Base-by-base conservation (phyloP, 805 yeast genomes). In the Maudiozyma pseudohumilis region DNA sequence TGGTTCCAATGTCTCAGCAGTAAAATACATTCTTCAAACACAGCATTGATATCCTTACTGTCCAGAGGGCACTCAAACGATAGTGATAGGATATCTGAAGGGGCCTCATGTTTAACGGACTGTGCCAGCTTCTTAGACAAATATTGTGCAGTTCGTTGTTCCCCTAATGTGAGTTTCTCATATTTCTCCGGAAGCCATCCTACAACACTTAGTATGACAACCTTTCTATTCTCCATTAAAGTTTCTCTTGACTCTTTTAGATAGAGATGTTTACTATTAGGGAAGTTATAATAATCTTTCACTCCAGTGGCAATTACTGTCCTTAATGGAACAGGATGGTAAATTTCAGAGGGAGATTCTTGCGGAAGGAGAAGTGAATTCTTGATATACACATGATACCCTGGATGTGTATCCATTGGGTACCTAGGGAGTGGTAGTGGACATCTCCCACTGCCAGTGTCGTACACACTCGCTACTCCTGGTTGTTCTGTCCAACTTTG, bases 1-100 rank as follows among this genome's bases (percentile, higher is more conserved):
- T 64, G 55, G 32, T 64, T 53, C 79, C 80, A 75, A 45, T 70
- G 69, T 17, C 53, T 56, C 32, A 75, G 50, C 13, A 75, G 57
- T 59, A 41, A 65, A 45, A 35, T 68, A 63, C 52, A 63, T 61
- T 60, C 72, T 59, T 57, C 69, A 59, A 47, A 62, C 44, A 60
- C 65, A 9, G 60, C 50, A 25, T 53, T 53, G 2, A 49, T 30
- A 5, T 47, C 42, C 32, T 50, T 52, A 13, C 48, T 40, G 34
- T 59, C 55, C 9, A 56, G 37, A 0, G 64, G 65, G 23, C 60
- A 54, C 40, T 62, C 63, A 12, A 64, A 42, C 1, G 68, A 61
- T 6, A 64, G 42, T 0, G 61, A 46, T 17, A 51, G 40, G 4
- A 59, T 41, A 10, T 48, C 44, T 13, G 41, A 36, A 1, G 51